Evolutionary conservation across 2,329 filamentous ascomycete genomes (phyloP).

Genomic region (Corynespora cassiicola): DNA sequence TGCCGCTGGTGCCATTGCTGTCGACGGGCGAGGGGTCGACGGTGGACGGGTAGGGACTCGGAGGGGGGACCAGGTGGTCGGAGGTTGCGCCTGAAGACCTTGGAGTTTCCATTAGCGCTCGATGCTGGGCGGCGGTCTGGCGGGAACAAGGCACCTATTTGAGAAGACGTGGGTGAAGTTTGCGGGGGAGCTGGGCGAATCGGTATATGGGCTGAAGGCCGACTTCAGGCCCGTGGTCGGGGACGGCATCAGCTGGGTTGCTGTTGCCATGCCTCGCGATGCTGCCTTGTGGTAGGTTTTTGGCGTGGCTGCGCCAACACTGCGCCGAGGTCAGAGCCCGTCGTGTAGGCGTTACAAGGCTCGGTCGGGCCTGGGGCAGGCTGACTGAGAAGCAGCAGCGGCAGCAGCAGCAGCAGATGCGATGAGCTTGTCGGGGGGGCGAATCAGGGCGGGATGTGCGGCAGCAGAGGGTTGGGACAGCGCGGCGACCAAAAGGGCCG

Average conservation of each 20-base stretch:
- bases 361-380: too few species aligned
- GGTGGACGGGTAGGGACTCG: slow-evolving; percentile 64
- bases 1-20: slow-evolving; percentile 81
- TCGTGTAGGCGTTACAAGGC: too few species aligned
- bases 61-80: slow-evolving; percentile 55
- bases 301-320: slow-evolving; percentile 27
- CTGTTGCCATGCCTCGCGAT: slow-evolving; percentile 44
- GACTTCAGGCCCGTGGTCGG: slow-evolving; percentile 48
- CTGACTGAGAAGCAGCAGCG: too few species aligned
- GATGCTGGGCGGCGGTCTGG: background rate
- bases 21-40: slow-evolving; percentile 85
- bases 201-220: slow-evolving; percentile 58
- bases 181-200: slow-evolving; percentile 57
- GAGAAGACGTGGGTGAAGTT: slow-evolving; percentile 51
- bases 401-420: too few species aligned
- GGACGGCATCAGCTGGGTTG: slow-evolving; percentile 55
- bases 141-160: slow-evolving; percentile 44
- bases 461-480: slow-evolving; percentile 23
- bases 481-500: slow-evolving; percentile 14
- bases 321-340: slow-evolving; percentile 25
- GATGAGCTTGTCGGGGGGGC: slow-evolving; percentile 8
- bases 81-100: slow-evolving; percentile 53
- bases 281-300: too few species aligned
- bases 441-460: slow-evolving; percentile 29
- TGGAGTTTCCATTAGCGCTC: slow-evolving; percentile 38